phyloP scores from a whole-genome alignment of 148 eudicot genomes.

The Persicaria tinctoria region DNA sequence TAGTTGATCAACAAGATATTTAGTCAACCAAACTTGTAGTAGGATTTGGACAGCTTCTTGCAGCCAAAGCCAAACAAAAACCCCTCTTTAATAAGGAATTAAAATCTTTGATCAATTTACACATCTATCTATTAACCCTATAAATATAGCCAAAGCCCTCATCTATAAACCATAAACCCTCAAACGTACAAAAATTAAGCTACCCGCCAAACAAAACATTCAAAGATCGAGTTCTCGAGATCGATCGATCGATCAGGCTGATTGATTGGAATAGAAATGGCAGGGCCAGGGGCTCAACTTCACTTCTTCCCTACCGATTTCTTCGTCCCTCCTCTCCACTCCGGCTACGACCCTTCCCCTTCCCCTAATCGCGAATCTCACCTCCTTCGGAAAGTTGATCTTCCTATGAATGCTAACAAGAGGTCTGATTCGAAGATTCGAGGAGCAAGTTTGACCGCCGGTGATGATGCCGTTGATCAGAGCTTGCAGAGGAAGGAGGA shows the following conservation, averaged over 20 bases:
- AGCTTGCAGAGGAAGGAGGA: background rate
- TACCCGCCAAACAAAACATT: background rate
- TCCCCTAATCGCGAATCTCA: background rate
- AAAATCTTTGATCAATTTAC: too few relatives aligned
- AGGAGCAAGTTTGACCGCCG: background rate
- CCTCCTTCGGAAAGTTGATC: background rate
- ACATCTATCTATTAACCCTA: too few relatives aligned
- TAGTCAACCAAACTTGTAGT: background rate
- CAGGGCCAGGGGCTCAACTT: slow-evolving; percentile 1
- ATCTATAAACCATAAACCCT: too few relatives aligned
- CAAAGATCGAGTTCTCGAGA: background rate
- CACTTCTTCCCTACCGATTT: background rate
- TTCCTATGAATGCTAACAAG: background rate
- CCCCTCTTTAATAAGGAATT: background rate
- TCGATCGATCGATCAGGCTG: background rate
- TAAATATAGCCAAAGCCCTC: too few relatives aligned
- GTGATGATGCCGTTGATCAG: background rate
- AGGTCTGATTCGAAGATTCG: background rate
- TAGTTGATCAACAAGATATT: background rate
- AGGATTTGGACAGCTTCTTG: slow-evolving; percentile 3
- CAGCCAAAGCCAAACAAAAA: background rate
- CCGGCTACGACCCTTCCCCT: background rate
- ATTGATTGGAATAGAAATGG: background rate
- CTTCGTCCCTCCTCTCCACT: slow-evolving; percentile 6
- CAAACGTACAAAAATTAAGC: too few relatives aligned